Base-by-base conservation (phyloP, 2,329 filamentous ascomycete species). In the Ambrosiella xylebori region DNA sequence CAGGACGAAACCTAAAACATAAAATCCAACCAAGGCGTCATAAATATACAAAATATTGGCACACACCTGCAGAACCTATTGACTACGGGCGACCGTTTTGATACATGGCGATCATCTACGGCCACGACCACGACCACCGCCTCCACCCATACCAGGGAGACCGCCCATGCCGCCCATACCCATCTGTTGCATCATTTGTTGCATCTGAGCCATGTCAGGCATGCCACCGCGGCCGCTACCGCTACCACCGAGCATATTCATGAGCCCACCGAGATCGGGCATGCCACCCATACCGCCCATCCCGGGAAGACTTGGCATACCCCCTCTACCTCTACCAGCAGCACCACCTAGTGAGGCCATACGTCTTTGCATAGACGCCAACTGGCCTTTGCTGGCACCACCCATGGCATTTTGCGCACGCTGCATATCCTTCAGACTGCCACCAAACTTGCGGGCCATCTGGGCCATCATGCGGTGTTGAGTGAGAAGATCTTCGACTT, bases 371-470 rank as follows among this genome's bases (percentile, higher is more conserved):
- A 97, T 95, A 1, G 93, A 91, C 0, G 90, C 91, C 72, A 97
- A 80, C 68, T 95, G 88, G 38, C 88, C 81, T 70, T 93, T 91
- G 72, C 95, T 95, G 37, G 84, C 86, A 50, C 90, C 89, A 36
- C 85, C 87, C 83, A 96, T 88, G 62, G 87, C 88, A 58, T 86
- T 85, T 71, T 97, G 90, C 0, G 90, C 90, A 56, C 85, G 83
- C 69, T 96, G 88, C 85, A 97, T 94, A 68, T 96, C 95, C 74
- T 93, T 93, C 85, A 95, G 95, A 68, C 88, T 90, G 44, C 90
- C 90, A 59, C 93, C 91, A 82, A 98, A 94, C 74, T 94, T 94
- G 82, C 97, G 98, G 54, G 93, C 93, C 89, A 98, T 96, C 60
- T 88, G 88, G 0, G 88, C 87, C 93, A 98, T 98, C 86, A 97